Base-by-base conservation (phyloP, 306 rosid genomes). In the Rosa persica region DNA sequence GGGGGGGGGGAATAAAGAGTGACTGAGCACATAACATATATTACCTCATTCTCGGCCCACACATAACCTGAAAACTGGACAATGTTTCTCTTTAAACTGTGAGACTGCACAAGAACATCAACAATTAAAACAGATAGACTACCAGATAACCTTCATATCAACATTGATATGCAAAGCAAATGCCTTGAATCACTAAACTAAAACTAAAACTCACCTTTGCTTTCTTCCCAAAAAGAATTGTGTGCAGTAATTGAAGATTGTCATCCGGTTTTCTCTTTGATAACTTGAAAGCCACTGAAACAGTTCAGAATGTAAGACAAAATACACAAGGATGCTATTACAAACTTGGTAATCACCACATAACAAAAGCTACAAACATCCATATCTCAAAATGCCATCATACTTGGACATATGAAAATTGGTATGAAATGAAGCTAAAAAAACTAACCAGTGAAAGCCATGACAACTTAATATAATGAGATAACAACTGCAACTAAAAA, bases 241-340 rank as follows among this genome's bases (percentile, higher is more conserved):
- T 82, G 81, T 96, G 99, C 77, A 96, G 93, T 16, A 89, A 58
- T 22, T 96, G 98, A 76, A 96, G 90, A 81, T 86, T 93, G 72
- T 96, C 98, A 82, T 96, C 98, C 36, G 91, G 81, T 85, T 93
- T 93, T 86, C 99, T 89, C 96, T 96, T 96, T 0, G 96, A 89
- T 83, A 96, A 78, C 87, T 93, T 96, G 92, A 88, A 96, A 70
- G 97, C 92, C 89, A 96, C 99, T 96, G 90, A 82, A 91, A 85
- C 73, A 89, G 67, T 81, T 88, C 42, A 70, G 60, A 79, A 72
- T 15, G 75, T 84, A 73, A 88, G 82, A 81, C 80, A 80, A 78
- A 77, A 72, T 57, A 55, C 38, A 61, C 16, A 74, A 78, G 62
- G 73, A 76, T 76, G 27, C 22, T 36, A 46, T 65, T 65, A 65